Evolutionary conservation across 2,329 filamentous ascomycete genomes (phyloP).

Genomic region (Pseudocercospora pini-densiflorae): DNA sequence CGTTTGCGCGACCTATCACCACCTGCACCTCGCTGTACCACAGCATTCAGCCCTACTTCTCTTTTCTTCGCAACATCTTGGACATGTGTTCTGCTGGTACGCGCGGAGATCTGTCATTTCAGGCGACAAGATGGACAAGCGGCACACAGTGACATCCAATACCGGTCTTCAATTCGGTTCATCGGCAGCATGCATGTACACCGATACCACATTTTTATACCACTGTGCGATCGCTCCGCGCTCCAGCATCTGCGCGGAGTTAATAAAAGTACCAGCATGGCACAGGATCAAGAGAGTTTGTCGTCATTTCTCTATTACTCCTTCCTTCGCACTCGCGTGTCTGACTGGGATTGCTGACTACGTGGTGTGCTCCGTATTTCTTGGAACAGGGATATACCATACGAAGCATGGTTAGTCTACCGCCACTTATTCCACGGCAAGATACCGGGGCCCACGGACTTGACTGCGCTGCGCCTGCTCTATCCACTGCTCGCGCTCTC

Average conservation of each 20-base stretch:
- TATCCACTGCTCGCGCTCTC: too few species aligned
- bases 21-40: background rate
- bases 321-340: constrained; percentile 1
- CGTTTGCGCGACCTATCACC: background rate
- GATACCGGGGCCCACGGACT: too few species aligned
- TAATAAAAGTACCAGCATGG: background rate
- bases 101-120: too few species aligned
- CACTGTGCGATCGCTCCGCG: background rate
- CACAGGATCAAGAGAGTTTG: constrained; percentile 2
- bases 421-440: background rate
- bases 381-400: background rate
- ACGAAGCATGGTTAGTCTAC: background rate
- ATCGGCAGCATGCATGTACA: background rate
- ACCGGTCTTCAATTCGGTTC: background rate
- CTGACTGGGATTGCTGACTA: background rate
- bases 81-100: background rate
- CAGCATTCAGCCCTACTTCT: background rate
- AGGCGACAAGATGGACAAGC: too few species aligned
- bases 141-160: too few species aligned
- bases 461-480: too few species aligned
- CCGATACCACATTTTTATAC: background rate
- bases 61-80: background rate
- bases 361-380: background rate
- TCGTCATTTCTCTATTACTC: background rate
- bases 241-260: background rate